phyloP scores from a whole-genome alignment of 148 eudicot species.

The Gaultheria prostrata region DNA sequence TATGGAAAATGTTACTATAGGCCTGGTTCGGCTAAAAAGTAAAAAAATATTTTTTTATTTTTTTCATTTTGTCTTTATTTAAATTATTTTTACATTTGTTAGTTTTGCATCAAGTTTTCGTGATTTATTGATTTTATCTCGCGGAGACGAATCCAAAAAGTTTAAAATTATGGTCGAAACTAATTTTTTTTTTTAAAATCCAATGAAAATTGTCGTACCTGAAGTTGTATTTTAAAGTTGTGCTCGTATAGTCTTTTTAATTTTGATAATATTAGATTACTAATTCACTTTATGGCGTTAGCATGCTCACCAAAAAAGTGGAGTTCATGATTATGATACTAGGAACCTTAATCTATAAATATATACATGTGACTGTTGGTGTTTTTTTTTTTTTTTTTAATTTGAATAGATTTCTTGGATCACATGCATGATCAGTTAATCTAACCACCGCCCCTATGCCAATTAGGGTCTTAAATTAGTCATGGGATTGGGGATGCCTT shows the following conservation, averaged over 20 bases:
- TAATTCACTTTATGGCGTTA: not conserved
- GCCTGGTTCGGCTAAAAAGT: too few species aligned
- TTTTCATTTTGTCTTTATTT: too few species aligned
- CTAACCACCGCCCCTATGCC: constrained; percentile 6
- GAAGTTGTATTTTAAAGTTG: not conserved
- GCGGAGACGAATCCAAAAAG: too few species aligned
- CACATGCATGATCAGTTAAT: constrained; percentile 13
- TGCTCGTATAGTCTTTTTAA: not conserved
- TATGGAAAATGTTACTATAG: not conserved
- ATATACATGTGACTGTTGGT: not conserved
- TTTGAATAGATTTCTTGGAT: constrained; percentile 7
- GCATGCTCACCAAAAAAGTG: not conserved
- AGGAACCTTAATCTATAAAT: not conserved
- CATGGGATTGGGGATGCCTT: not conserved
- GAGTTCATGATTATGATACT: not conserved
- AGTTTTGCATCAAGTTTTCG: too few species aligned
- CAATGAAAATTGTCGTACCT: not conserved
- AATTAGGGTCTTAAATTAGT: not conserved
- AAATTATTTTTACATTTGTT: too few species aligned
- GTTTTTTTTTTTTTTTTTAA: not conserved
- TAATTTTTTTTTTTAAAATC: too few species aligned
- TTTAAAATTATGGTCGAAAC: too few species aligned
- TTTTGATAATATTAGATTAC: not conserved
- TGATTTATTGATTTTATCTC: too few species aligned
- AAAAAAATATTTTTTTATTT: too few species aligned